Evolutionary conservation across 1,139 yeast species (phyloP), one percentile per base, ranked within the genome.

Genomic region (Blastobotrys persicus): DNA sequence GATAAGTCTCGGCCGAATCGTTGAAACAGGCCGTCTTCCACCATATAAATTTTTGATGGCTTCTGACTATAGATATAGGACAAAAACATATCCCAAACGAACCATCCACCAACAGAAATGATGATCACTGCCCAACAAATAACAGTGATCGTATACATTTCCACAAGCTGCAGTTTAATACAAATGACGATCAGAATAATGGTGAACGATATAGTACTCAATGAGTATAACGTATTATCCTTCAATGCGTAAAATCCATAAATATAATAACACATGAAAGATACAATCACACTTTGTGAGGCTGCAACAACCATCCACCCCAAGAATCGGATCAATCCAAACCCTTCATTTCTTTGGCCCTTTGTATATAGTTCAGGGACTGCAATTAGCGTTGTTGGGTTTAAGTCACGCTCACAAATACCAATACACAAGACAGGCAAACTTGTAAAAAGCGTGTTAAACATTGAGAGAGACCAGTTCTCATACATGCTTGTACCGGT

Each of bases 381-480:
- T 0, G 98, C 95, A 49, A 92, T 67, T 48, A 92, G 73, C 0
- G 98, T 92, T 1, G 95, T 80, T 0, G 98, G 95, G 48, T 82
- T 77, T 64, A 94, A 74, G 63, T 94, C 99, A 63, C 85, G 85
- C 61, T 92, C 97, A 69, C 92, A 85, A 80, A 91, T 87, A n/a
- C 99, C 99, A 48, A 94, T 75, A 61, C 95, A 87, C 43, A 92
- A 66, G 1, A 92, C 98, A 0, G 97, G 92, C 46, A 94, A 73
- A 0, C 97, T 88, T 0, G 98, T 92, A 70, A 94, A 94, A 55
- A 94, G 75, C 0, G 98, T 92, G 66, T 92, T 94, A 71, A 87
- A 94, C 97, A 94, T 89, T 1, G 98, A 87, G 55, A 92, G 74
- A 1, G 98, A 91, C 97, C 98, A 91, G 46, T 91, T 84, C 65